A percentile compares a stretch with the other conserved stretches of the same genome.
Conservation (phyloP, 176 grass and related monocot genomes). For the Cocos nucifera region DNA sequence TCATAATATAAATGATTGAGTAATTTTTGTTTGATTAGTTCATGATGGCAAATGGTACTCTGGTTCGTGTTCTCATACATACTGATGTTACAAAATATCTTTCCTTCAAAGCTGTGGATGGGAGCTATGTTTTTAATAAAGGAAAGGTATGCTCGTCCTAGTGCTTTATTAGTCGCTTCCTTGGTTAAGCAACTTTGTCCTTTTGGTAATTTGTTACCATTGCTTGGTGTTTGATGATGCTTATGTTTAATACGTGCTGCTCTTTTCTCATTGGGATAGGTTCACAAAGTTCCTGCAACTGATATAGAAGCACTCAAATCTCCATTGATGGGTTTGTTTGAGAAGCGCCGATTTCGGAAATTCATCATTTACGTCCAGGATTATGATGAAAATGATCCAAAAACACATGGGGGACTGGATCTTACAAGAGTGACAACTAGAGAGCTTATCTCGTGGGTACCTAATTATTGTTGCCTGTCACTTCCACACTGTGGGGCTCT, state of each 20-base stretch:
- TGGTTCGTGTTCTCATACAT: conserved; percentile 75
- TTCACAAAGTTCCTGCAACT: conserved; percentile 80
- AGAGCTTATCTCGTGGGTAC: conserved; percentile 67
- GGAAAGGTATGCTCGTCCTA: conserved; percentile 43
- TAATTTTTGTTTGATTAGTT: conserved; percentile 40
- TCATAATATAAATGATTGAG: conserved; percentile 6
- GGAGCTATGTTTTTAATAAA: conserved; percentile 85
- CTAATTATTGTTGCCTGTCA: conserved; percentile 5
- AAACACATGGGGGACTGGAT: conserved; percentile 73
- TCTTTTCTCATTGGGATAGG: conserved; percentile 31
- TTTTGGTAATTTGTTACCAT: conserved; percentile 7
- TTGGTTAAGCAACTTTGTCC: not conserved
- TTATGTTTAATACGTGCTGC: not conserved
- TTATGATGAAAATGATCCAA: conserved; percentile 75
- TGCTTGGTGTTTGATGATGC: not conserved
- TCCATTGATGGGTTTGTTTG: conserved; percentile 80
- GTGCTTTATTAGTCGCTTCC: not conserved
- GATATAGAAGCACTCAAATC: conserved; percentile 87
- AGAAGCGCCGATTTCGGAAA: conserved; percentile 77
- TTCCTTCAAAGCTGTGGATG: conserved; percentile 77
- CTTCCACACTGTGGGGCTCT: not conserved
- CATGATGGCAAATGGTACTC: conserved; percentile 81
- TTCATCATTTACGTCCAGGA: conserved; percentile 88
- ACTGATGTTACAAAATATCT: conserved; percentile 84
- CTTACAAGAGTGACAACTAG: conserved; percentile 70